Conservation (phyloP, 2,329 filamentous ascomycete species). For the Fusarium torulosum region DNA sequence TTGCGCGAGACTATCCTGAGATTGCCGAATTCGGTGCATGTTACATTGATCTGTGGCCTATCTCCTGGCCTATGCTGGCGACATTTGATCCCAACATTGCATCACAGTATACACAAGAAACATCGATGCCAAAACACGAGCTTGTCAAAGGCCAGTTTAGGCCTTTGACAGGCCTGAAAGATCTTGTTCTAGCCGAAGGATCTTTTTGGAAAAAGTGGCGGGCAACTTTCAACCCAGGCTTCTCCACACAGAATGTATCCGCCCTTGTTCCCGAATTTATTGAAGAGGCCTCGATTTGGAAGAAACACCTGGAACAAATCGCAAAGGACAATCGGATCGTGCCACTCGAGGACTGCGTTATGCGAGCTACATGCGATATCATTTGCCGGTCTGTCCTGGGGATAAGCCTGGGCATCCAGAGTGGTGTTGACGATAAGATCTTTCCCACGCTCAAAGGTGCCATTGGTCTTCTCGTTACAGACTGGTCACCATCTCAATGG, state of each 20-base stretch:
- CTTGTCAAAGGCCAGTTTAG: background rate
- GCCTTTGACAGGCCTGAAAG: background rate
- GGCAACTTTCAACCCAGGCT: constrained; percentile 3
- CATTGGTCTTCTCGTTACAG: constrained; percentile 2
- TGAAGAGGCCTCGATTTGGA: constrained; percentile 2
- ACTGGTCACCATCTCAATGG: constrained; percentile 8
- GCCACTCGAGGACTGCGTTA: background rate
- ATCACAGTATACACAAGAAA: background rate
- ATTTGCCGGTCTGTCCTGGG: constrained; percentile 7
- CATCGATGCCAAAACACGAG: background rate
- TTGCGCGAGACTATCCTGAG: constrained; percentile 1
- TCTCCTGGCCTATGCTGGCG: constrained; percentile 2
- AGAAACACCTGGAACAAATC: background rate
- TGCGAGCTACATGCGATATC: constrained; percentile 18
- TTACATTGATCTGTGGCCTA: constrained; percentile 10
- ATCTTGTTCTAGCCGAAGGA: constrained; percentile 7
- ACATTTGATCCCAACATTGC: constrained; percentile 1
- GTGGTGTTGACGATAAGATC: background rate
- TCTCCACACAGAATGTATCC: background rate
- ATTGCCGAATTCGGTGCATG: background rate
- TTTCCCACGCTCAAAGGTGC: background rate
- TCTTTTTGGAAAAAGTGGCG: constrained; percentile 14
- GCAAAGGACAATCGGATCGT: background rate
- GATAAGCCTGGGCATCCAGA: background rate
- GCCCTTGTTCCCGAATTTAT: constrained; percentile 1